Conservation (phyloP, 208 protist species). For the Sergeia podlipaevii region DNA sequence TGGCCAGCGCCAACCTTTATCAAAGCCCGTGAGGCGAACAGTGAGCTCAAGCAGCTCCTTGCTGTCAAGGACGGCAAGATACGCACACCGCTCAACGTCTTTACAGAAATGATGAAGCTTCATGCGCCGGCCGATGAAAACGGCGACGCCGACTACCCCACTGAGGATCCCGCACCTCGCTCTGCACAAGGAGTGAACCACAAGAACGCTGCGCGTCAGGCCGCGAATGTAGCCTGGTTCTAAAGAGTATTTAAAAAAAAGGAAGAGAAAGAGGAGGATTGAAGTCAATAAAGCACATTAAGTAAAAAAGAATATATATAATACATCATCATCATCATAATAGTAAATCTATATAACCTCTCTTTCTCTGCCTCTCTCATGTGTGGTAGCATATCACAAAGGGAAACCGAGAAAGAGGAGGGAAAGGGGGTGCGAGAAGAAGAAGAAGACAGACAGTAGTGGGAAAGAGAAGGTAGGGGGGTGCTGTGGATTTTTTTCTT, state of each 20-base stretch:
- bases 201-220: constrained; percentile 12
- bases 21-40: constrained; percentile 31
- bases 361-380: not conserved
- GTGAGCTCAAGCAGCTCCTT: constrained; percentile 43
- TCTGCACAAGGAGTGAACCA: constrained; percentile 8
- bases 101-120: constrained; percentile 66
- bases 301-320: too few relatives aligned
- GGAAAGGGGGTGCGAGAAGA: too few relatives aligned
- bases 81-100: constrained; percentile 76
- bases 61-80: constrained; percentile 56
- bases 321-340: too few relatives aligned
- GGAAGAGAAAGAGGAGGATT: not conserved
- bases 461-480: not conserved
- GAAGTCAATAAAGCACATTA: too few relatives aligned
- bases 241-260: constrained; percentile 27
- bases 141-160: constrained; percentile 20
- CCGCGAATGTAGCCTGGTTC: constrained; percentile 47
- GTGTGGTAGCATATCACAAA: not conserved
- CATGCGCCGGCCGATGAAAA: too few relatives aligned
- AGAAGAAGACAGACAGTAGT: too few relatives aligned
- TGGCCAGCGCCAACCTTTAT: constrained; percentile 45
- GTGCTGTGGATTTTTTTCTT: not conserved
- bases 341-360: not conserved
- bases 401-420: not conserved
- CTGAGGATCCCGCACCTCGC: constrained; percentile 9